phyloP scores from a whole-genome alignment of 345 rosid genomes.

The Euclidium syriacum region DNA sequence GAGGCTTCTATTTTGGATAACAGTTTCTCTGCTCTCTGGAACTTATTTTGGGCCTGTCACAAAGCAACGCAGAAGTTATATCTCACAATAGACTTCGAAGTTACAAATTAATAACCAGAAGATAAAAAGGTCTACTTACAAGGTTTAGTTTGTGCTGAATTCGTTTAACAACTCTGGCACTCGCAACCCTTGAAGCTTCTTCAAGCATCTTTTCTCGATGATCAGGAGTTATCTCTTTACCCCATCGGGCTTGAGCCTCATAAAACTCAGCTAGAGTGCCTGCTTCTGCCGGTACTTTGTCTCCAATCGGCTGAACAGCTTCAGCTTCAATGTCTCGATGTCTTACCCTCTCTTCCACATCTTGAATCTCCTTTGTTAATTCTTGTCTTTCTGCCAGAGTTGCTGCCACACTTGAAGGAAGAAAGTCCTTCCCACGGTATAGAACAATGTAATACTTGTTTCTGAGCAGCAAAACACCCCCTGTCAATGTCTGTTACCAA shows the following conservation, averaged over 20 bases:
- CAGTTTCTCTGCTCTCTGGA: slow-evolving; percentile 79
- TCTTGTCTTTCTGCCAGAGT: slow-evolving; percentile 85
- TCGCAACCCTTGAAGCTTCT: slow-evolving; percentile 73
- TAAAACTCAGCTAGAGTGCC: slow-evolving; percentile 97
- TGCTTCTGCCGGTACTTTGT: slow-evolving; percentile 55
- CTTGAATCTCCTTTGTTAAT: slow-evolving; percentile 66
- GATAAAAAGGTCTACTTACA: slow-evolving; percentile 45
- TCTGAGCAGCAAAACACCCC: slow-evolving; percentile 89
- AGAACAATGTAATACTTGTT: slow-evolving; percentile 89
- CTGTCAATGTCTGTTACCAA: slow-evolving; percentile 65
- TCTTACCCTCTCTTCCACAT: slow-evolving; percentile 76
- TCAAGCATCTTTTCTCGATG: slow-evolving; percentile 86
- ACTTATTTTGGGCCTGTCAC: slow-evolving; percentile 81
- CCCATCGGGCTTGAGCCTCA: slow-evolving; percentile 96
- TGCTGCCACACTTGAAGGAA: slow-evolving; percentile 80
- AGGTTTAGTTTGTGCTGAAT: slow-evolving; percentile 74
- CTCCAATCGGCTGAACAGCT: slow-evolving; percentile 44
- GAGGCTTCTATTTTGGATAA: slow-evolving; percentile 86
- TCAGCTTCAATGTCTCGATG: slow-evolving; percentile 40
- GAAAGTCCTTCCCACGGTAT: slow-evolving; percentile 97
- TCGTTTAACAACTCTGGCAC: slow-evolving; percentile 56
- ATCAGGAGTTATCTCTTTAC: slow-evolving; percentile 65
- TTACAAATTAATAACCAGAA: neutral
- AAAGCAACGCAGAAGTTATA: slow-evolving; percentile 12
- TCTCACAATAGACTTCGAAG: slow-evolving; percentile 1